phyloP scores from a whole-genome alignment of 441 rosid genomes.

The Heliophila coronopifolia region DNA sequence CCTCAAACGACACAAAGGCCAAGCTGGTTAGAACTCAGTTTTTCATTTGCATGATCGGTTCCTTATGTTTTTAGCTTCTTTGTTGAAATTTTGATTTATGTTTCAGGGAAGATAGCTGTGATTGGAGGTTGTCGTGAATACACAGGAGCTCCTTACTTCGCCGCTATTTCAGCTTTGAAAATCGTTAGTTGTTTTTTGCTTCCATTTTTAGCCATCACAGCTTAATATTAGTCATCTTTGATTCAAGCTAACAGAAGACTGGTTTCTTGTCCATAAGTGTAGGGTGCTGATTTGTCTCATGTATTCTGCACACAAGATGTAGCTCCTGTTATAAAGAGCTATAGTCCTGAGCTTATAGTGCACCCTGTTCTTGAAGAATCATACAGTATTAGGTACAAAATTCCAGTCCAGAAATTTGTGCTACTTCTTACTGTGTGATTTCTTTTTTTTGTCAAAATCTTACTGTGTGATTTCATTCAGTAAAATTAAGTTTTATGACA shows the following conservation, averaged over 20 bases:
- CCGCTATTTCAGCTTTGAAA: slow-evolving; percentile 87
- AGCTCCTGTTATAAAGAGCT: slow-evolving; percentile 84
- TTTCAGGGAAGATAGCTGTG: slow-evolving; percentile 88
- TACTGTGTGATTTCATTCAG: too few species aligned
- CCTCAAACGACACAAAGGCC: slow-evolving; percentile 70
- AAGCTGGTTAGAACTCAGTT: too few species aligned
- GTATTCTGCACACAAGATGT: slow-evolving; percentile 95
- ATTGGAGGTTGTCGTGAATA: slow-evolving; percentile 96
- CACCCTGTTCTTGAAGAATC: slow-evolving; percentile 89
- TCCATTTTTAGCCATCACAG: not conserved
- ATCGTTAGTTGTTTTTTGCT: slow-evolving; percentile 45
- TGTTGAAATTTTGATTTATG: slow-evolving; percentile 1
- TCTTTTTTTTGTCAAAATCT: too few species aligned
- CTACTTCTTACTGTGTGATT: not conserved
- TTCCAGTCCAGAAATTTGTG: not conserved
- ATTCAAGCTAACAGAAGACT: slow-evolving; percentile 12
- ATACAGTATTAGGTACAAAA: slow-evolving; percentile 53
- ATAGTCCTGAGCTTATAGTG: slow-evolving; percentile 90
- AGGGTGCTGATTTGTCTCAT: slow-evolving; percentile 98
- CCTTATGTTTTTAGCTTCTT: not conserved
- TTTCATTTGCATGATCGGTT: too few species aligned
- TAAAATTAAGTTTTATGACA: not conserved
- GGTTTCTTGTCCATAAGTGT: slow-evolving; percentile 10
- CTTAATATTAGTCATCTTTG: slow-evolving; percentile 3
- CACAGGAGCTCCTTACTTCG: slow-evolving; percentile 95